phyloP scores from a whole-genome alignment of 495 filamentous ascomycete genomes.

The Trichoderma reesei region DNA sequence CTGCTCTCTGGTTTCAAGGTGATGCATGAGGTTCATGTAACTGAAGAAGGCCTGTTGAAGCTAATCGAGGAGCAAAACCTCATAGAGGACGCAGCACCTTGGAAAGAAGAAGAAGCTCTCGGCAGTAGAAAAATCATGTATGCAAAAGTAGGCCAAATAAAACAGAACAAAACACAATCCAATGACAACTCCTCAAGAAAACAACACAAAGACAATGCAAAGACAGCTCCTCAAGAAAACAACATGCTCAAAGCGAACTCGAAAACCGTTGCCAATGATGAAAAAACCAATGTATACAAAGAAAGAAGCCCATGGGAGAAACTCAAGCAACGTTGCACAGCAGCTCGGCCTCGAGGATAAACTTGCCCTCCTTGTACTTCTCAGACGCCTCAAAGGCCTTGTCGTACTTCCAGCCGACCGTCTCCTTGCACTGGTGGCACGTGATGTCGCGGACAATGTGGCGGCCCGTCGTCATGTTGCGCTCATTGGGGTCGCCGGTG shows the following conservation, averaged over 20 bases:
- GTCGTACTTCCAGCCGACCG: constrained; percentile 98
- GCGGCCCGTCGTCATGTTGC: constrained; percentile 96
- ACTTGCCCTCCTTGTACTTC: constrained; percentile 99
- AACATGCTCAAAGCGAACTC: neutral
- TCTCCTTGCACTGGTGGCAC: constrained; percentile 81
- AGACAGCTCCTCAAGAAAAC: neutral
- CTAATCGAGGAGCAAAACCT: neutral
- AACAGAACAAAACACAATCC: too few species aligned
- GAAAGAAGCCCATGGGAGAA: neutral
- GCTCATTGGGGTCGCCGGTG: constrained; percentile 70
- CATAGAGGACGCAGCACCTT: neutral
- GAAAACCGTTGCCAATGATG: neutral
- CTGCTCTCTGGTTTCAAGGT: neutral
- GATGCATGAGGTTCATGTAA: too few species aligned
- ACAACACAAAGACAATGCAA: neutral
- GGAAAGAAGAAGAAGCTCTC: too few species aligned
- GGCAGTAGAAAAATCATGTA: too few species aligned
- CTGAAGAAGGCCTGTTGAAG: neutral
- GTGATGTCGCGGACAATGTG: constrained; percentile 89
- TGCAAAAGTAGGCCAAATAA: too few species aligned
- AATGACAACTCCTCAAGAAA: too few species aligned
- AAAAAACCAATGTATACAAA: neutral
- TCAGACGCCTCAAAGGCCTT: constrained; percentile 84
- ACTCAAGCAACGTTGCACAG: constrained; percentile 59
- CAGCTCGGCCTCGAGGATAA: constrained; percentile 89